Conservation (phyloP, 306 rosid species). For the Mimosa bimucronata region DNA sequence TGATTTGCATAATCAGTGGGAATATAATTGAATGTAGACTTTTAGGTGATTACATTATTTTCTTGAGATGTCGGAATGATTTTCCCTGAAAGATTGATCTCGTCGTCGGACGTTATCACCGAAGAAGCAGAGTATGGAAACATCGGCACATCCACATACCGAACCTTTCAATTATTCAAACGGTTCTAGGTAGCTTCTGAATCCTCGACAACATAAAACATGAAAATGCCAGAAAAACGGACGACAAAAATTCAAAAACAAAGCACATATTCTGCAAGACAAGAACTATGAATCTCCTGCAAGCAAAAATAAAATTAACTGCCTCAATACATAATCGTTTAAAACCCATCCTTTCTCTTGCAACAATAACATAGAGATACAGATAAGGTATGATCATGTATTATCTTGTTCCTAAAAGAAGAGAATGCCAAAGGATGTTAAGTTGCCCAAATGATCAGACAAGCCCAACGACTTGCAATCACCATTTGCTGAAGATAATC, state of each 20-base stretch:
- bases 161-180: constrained; percentile 13
- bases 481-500: constrained; percentile 31
- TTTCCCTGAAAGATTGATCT: neutral
- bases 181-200: constrained; percentile 31
- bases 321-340: constrained; percentile 1
- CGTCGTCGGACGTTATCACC: constrained; percentile 24
- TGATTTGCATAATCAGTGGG: no score
- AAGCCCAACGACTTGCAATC: constrained; percentile 41
- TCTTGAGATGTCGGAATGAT: no score
- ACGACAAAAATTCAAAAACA: constrained; percentile 5
- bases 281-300: constrained; percentile 22
- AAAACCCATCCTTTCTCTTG: constrained; percentile 22
- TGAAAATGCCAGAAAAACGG: neutral
- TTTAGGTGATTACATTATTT: no score
- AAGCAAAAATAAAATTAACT: constrained; percentile 25
- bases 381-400: constrained; percentile 25
- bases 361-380: constrained; percentile 18
- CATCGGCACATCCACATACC: constrained; percentile 21
- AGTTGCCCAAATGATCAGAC: constrained; percentile 76
- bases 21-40: no score
- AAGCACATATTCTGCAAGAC: constrained; percentile 2
- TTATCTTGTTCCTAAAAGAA: constrained; percentile 22
- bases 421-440: constrained; percentile 70
- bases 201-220: constrained; percentile 3
- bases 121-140: constrained; percentile 18